A percentile compares a stretch with the other conserved stretches of the same genome.
Evolutionary conservation across 345 rosid genomes (phyloP).

Genomic region (Toxicodendron radicans): DNA sequence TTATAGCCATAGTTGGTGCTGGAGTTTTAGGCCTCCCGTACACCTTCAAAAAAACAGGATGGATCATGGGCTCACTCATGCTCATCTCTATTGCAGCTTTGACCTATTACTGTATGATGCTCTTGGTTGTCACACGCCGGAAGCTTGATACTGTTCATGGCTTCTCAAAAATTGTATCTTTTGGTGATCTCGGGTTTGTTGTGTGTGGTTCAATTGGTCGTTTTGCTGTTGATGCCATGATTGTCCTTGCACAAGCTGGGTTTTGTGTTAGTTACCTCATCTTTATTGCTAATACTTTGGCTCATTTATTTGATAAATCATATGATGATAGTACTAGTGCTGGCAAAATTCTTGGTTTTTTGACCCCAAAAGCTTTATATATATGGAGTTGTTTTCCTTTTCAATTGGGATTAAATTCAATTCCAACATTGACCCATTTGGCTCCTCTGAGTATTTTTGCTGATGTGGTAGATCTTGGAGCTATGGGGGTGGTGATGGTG

Average conservation of each 20-base stretch:
- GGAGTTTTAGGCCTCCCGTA: slow-evolving; percentile 80
- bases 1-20: slow-evolving; percentile 74
- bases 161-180: slow-evolving; percentile 58
- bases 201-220: slow-evolving; percentile 62
- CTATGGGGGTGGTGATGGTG: slow-evolving; percentile 62
- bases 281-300: slow-evolving; percentile 60
- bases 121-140: slow-evolving; percentile 61
- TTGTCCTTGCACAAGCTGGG: slow-evolving; percentile 69
- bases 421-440: slow-evolving; percentile 61
- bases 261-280: slow-evolving; percentile 71
- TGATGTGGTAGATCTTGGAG: slow-evolving; percentile 67
- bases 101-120: slow-evolving; percentile 72
- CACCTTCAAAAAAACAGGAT: slow-evolving; percentile 72
- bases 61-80: slow-evolving; percentile 61
- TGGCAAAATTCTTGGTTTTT: slow-evolving; percentile 36
- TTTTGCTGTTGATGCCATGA: slow-evolving; percentile 54
- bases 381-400: slow-evolving; percentile 75
- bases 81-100: slow-evolving; percentile 58
- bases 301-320: slow-evolving; percentile 33
- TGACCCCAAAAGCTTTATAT: slow-evolving; percentile 51
- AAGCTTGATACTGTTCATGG: slow-evolving; percentile 54
- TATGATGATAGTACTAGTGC: not conserved
- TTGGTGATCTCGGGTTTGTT: slow-evolving; percentile 60
- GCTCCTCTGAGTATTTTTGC: slow-evolving; percentile 87
- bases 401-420: slow-evolving; percentile 70